Evolutionary conservation across 352 stramenopile species (phyloP), one percentile per base, ranked within the genome.

Genomic region (Globisporangium spinosum): DNA sequence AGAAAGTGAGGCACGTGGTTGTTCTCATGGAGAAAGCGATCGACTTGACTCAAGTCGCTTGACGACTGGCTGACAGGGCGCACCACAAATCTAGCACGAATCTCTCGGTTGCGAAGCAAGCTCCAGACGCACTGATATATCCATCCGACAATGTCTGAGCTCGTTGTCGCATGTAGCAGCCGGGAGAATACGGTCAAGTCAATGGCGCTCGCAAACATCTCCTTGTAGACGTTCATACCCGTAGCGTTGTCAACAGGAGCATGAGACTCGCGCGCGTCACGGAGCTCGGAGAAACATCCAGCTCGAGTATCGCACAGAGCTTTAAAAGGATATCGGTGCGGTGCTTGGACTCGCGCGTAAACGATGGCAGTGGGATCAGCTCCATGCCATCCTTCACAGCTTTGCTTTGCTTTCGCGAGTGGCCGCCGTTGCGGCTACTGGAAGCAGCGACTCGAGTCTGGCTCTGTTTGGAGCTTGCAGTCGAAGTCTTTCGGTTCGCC

Each of bases 201-300:
- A 9, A 51, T 38, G 17, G 57, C 57, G 7, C 9, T 15, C 57
- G n/a, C 57, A 29, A 38, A 32, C 10, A 22, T 54, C 45, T 54
- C 17, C 45, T 54, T 54, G 20, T 54, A 54, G 20, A 54, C 6
- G 10, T 54, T 54, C 45, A 54, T 54, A 9, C 10, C 20, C 45
- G 20, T 12, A 54, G 12, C 2, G 25, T 54, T 23, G 20, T 54
- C 13, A n/a, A 23, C 45, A 54, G 20, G 7, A 54, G 45, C 45
- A 54, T 54, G 45, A 54, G 45, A 23, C 45, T 54, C n/a, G 45
- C 45, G 20, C n/a, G 45, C 45, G n/a, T 54, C 45, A 54, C 17
- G 13, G 45, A 12, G 17, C 20, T 54, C 45, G 45, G 32, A 35
- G 32, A 23, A 25, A 2, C 2, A 23, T 25, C n/a, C 45, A 54